Evolutionary conservation across 2,329 filamentous ascomycete genomes (phyloP).

Genomic region (Metarhizium rileyi): DNA sequence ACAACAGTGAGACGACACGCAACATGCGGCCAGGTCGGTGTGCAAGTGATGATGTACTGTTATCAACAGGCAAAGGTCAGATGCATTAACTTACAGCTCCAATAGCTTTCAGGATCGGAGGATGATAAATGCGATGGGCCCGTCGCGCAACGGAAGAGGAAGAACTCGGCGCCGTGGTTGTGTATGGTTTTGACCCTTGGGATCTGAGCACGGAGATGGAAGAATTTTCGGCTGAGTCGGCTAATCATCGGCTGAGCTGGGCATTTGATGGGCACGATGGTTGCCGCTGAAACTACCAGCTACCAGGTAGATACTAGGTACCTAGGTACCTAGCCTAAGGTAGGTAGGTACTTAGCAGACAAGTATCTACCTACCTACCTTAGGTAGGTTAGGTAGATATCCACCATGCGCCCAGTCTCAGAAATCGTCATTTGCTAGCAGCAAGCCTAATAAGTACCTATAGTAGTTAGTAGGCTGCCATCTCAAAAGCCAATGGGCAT

Average conservation of each 20-base stretch:
- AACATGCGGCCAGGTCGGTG: conserved; percentile 3
- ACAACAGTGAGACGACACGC: conserved; percentile 1
- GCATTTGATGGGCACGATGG: too few relatives aligned
- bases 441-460: too few relatives aligned
- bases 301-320: not conserved
- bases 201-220: conserved; percentile 23
- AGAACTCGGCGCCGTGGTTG: conserved; percentile 31
- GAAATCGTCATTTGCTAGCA: too few relatives aligned
- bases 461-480: too few relatives aligned
- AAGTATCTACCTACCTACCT: too few relatives aligned
- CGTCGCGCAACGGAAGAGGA: conserved; percentile 34
- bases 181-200: conserved; percentile 23
- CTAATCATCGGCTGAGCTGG: conserved; percentile 5
- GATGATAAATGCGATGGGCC: conserved; percentile 35
- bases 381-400: too few relatives aligned
- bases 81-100: conserved; percentile 24
- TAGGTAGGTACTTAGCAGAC: too few relatives aligned
- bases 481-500: too few relatives aligned
- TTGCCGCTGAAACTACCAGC: not conserved
- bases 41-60: conserved; percentile 7
- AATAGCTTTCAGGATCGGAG: conserved; percentile 21
- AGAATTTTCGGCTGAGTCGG: conserved; percentile 23
- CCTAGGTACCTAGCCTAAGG: too few relatives aligned
- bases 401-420: too few relatives aligned
- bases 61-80: not conserved